Evolutionary conservation across 768 basidiomycete species (phyloP).

Genomic region (Piloderma croceum): DNA sequence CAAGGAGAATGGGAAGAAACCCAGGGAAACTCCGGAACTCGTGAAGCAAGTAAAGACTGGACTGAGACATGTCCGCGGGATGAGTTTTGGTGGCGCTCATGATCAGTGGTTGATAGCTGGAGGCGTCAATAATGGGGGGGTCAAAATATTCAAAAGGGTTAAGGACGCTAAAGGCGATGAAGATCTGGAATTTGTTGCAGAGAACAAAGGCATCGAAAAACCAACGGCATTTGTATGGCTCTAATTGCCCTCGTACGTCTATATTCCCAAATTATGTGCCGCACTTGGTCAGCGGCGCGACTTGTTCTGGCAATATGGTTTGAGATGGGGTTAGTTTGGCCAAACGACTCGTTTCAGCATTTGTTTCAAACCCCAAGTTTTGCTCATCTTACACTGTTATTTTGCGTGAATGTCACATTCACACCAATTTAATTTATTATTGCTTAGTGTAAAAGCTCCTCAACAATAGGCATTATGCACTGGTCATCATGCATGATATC

Average conservation of each 20-base stretch:
- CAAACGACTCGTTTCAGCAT: no score
- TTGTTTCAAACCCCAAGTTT: no score
- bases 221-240: constrained; percentile 36
- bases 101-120: constrained; percentile 60
- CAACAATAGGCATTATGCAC: no score
- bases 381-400: no score
- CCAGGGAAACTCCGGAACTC: constrained; percentile 35
- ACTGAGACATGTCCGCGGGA: constrained; percentile 63
- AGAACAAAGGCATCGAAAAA: constrained; percentile 29
- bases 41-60: constrained; percentile 64
- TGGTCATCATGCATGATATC: no score
- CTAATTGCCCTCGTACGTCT: constrained; percentile 10
- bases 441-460: no score
- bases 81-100: constrained; percentile 59
- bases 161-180: constrained; percentile 53
- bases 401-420: no score
- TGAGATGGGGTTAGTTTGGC: no score
- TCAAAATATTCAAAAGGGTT: constrained; percentile 65
- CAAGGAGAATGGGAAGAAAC: no score
- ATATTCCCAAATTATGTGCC: constrained; percentile 1
- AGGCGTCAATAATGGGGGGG: constrained; percentile 56
- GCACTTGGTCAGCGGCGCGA: no score
- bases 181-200: constrained; percentile 42
- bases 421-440: no score
- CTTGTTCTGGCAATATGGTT: no score